Percentiles rank a stretch among this genome's conserved stretches.
Conservation (phyloP, 768 basidiomycete genomes). For the Dictyophora rubrovolvata region DNA sequence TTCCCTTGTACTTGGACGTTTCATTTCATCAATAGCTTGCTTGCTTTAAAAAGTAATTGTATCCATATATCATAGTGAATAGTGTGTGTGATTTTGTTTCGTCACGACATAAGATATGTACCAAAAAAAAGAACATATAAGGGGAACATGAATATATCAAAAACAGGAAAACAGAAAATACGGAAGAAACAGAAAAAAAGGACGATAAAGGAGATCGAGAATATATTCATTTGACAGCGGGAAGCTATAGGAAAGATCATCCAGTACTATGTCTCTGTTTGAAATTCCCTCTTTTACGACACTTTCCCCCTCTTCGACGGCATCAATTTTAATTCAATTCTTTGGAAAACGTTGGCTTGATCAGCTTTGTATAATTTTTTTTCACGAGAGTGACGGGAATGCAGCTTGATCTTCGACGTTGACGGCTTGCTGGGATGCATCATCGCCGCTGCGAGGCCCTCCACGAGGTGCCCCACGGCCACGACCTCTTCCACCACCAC, state of each 20-base stretch:
- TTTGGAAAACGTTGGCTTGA: background rate
- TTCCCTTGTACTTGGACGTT: background rate
- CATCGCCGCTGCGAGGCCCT: constrained; percentile 31
- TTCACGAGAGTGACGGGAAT: constrained; percentile 75
- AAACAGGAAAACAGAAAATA: background rate
- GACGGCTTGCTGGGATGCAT: constrained; percentile 33
- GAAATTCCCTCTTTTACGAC: background rate
- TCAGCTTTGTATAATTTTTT: background rate
- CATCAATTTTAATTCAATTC: background rate
- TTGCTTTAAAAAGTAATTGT: background rate
- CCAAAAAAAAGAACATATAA: constrained; percentile 2
- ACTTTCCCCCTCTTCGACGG: background rate
- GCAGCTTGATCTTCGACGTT: constrained; percentile 76
- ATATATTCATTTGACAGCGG: background rate
- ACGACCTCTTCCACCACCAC: constrained; percentile 31
- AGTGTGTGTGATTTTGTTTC: background rate
- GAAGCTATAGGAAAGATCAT: too few relatives aligned
- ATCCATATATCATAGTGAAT: constrained; percentile 6
- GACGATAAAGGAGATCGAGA: background rate
- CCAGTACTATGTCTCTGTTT: background rate
- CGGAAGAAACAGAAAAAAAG: background rate
- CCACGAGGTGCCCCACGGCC: constrained; percentile 30
- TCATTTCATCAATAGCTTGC: too few relatives aligned
- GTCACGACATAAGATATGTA: constrained; percentile 8
- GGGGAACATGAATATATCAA: constrained; percentile 9